These are phyloP conservation scores for Clathrospora elynae DNA, from an alignment of 2,329 filamentous ascomycete species.

Conservation along the genomic window DNA sequence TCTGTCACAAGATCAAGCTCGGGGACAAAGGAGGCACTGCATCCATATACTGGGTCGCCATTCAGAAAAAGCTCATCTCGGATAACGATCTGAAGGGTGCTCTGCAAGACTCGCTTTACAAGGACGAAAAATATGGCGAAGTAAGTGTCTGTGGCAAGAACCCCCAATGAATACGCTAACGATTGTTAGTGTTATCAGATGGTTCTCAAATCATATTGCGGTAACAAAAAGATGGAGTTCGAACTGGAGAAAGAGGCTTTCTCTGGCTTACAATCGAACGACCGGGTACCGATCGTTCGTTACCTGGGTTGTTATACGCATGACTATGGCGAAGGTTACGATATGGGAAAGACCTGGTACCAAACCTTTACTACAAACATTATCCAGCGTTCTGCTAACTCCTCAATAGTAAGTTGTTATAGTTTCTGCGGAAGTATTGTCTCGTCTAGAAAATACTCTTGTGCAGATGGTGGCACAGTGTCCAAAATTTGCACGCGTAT, in stretches of 20 bases:
- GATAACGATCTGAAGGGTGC: conserved; percentile 12
- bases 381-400: too few species aligned
- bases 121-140: conserved; percentile 14
- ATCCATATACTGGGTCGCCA: conserved; percentile 25
- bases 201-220: conserved; percentile 36
- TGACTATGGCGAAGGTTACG: conserved; percentile 4
- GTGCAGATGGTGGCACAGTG: too few species aligned
- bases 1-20: conserved; percentile 28
- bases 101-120: conserved; percentile 10
- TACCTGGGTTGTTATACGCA: conserved; percentile 38
- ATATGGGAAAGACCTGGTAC: not conserved
- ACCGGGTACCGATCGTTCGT: conserved; percentile 31
- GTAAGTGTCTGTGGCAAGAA: conserved; percentile 5
- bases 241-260: conserved; percentile 41
- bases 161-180: not conserved
- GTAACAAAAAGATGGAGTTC: conserved; percentile 24
- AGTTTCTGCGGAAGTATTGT: too few species aligned
- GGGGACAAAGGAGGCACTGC: conserved; percentile 35
- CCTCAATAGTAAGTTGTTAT: too few species aligned
- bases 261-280: conserved; percentile 19
- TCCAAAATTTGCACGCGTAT: too few species aligned
- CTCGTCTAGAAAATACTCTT: too few species aligned
- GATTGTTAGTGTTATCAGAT: conserved; percentile 32
- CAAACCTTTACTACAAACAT: too few species aligned
- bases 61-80: conserved; percentile 25